Evolutionary conservation across 805 yeast genomes (phyloP), one percentile per base, ranked within the genome.

Genomic region (Candida krabiensis): DNA sequence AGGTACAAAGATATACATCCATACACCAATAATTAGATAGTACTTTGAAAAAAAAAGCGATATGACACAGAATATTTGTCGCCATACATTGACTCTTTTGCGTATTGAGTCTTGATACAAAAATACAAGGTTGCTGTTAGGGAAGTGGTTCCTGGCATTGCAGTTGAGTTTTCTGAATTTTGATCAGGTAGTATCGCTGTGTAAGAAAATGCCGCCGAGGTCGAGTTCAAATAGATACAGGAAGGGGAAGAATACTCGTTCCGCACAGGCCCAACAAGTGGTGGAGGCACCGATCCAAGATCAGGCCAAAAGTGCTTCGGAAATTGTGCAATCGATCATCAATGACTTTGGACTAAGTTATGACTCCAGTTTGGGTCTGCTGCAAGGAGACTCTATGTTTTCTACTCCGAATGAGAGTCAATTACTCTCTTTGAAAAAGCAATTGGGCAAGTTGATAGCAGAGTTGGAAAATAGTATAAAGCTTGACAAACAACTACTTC

Each of bases 281-380:
- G 13, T 22, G 24, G 33, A 36, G 9, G 5, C 24, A 13, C 35
- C 36, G 2, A 32, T 16, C 7, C 31, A 19, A 31, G 40, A 25
- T 9, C 18, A 18, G 6, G 61, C 40, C 5, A 30, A 23, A 19
- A 43, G 29, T 9, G 76, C 79, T 1, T 63, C 74, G 1, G 49
- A 56, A 19, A 62, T 71, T 3, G 43, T 83, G 35, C 70, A 71
- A 19, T 73, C 75, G 38, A 72, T 83, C 11, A 61, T 83, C 37
- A 63, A 64, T 31, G 77, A 75, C 45, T 58, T 81, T 26, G 67
- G 70, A 32, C 57, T 83, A 37, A 62, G 75, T 1, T 83, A 77
- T 52, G 86, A 82, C 50, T 64, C 73, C 4, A 74, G 77, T 27
- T 65, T 74, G 13, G 89, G 89, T 1, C 58, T 76, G 36, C 59